Base-by-base conservation (phyloP, 768 basidiomycete genomes). In the Collybia sordida region DNA sequence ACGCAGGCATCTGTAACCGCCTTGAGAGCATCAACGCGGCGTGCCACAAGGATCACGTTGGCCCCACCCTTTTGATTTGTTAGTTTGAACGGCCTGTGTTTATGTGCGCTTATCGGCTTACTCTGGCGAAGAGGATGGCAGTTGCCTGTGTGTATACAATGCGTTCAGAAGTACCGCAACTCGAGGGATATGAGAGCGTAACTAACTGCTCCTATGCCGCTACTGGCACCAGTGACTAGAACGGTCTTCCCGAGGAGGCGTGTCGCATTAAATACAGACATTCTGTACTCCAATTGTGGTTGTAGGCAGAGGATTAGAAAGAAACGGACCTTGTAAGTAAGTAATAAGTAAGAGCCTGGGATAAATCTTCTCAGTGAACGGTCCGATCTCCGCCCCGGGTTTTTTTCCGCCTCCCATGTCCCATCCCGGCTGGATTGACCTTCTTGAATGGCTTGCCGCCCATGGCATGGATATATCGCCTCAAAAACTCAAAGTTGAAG, bases 51-150 rank as follows among this genome's bases (percentile, higher is more conserved):
- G 60, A 96, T 88, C 37, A 96, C 71, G 62, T 96, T 95, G 23
- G 91, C 84, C 37, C 94, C 94, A 37, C 84, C 91, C 87, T 93
- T 45, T 8, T 18, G 11, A 35, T 23, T 14, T 31, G n/a, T 28
- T 48, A 6, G 52, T n/a, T 36, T 21, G 7, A 39, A 25, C 36
- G n/a, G 23, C 21, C 35, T n/a, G 36, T 43, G 7, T 15, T 38
- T 17, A 42, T 14, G 35, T 12, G 49, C 15, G 34, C 24, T 15
- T 19, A 47, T 11, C 43, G 17, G 50, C 61, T n/a, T 56, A 90
- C 90, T 75, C 85, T 93, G 36, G 94, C 93, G 55, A 96, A 97
- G 42, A 97, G 79, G 40, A 93, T 59, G 28, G 94, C 93, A 2
- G 93, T 86, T 3, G 90, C 90, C 90, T 94, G 63, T 40, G 44